Base-by-base conservation (phyloP, 257 asterid species). In the Ilex asprella region DNA sequence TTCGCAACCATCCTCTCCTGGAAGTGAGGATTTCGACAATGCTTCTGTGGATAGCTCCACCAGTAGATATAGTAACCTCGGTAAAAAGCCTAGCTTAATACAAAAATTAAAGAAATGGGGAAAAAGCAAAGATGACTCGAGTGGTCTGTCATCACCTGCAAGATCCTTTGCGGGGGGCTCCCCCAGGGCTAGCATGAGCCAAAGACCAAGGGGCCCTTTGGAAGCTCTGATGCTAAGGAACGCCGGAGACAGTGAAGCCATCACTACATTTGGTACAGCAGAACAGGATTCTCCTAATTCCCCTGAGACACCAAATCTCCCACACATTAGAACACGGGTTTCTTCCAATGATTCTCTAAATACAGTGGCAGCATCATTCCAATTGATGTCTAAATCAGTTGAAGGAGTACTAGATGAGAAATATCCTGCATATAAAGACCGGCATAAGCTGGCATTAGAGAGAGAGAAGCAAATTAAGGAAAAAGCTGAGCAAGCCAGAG, bases 91-190 rank as follows among this genome's bases (percentile, higher is more conserved):
- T 10, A 66, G 82, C 56, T 78, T 93, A 65, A 79, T 93, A 61
- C 97, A 89, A 68, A 93, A 86, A 78, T 67, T 93, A 59, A 89
- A 84, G 89, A 89, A 80, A 69, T 89, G 97, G 97, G 95, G 97
- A 8, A 82, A 74, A 63, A 78, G 77, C 69, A 85, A 72, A 82
- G 97, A 92, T 21, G 99, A 87, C 65, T 82, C 85, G 2, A 79
- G 86, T 59, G 46, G 75, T 31, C 63, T 79, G 59, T 84, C 92
- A 58, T 92, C 96, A 7, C 99, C 99, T 13, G 79, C 95, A 55
- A 76, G 91, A 69, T 89, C 98, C 30, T 61, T 78, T 13, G 87
- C 81, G 2, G 91, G 88, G 63, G 88, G 79, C 32, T 88, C 96
- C 10, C 95, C 95, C 1, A 67, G 89, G 75, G 43, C 57, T 47